Evolutionary conservation across 2,329 filamentous ascomycete species (phyloP).

Genomic region (Apiospora saccharicola): DNA sequence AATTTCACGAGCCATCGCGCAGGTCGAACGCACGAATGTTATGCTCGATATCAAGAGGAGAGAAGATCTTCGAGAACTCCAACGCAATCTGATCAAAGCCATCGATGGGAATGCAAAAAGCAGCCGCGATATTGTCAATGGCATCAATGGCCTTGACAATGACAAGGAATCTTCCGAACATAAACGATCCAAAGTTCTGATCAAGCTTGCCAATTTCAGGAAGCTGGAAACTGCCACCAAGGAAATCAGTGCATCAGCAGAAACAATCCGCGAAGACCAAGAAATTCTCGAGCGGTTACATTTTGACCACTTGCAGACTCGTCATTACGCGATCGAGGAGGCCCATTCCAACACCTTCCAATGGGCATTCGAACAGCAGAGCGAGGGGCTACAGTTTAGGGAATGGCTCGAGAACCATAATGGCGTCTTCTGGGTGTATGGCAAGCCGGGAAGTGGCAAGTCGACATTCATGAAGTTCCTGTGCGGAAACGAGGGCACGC

Average conservation of each 20-base stretch:
- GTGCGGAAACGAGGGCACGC: background rate
- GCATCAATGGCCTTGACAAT: background rate
- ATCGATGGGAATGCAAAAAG: background rate
- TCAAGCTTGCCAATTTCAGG: background rate
- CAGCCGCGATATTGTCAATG: background rate
- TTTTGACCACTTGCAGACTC: background rate
- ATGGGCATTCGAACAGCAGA: background rate
- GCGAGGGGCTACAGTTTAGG: background rate
- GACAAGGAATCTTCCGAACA: background rate
- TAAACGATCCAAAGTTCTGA: background rate
- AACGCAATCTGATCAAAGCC: background rate
- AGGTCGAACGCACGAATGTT: background rate
- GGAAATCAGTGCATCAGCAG: background rate
- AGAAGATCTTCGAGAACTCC: background rate
- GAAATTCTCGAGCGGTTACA: background rate
- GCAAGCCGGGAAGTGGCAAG: constrained; percentile 27
- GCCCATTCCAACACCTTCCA: background rate
- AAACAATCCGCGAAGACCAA: background rate
- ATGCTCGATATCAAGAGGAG: background rate
- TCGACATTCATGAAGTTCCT: constrained; percentile 31
- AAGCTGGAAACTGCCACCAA: background rate
- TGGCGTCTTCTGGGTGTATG: constrained; percentile 26
- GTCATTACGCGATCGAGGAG: background rate
- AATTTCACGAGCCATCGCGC: background rate
- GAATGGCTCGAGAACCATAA: constrained; percentile 23